Base-by-base conservation (phyloP, 1,284 basidiomycete species). In the Ustilago trichophora region DNA sequence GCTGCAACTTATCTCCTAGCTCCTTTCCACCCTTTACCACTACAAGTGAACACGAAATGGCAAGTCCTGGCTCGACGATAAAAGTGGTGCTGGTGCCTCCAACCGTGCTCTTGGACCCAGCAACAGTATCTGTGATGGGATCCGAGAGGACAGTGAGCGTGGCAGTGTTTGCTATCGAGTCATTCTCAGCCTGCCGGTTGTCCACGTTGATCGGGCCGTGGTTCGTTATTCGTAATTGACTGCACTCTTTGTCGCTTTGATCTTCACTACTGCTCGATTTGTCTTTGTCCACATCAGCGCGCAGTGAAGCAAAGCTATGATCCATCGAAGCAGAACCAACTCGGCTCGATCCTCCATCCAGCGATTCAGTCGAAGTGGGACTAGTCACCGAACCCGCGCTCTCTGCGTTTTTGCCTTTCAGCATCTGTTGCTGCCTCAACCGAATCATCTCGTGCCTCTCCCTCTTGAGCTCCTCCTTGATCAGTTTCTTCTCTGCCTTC, bases 101-200 rank as follows among this genome's bases (percentile, higher is more conserved):
- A 9, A 42, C 44, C 22, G 19, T 52, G 25, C 18, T 34, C 6
- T 34, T 19, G 2, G 18, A n/a, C 1, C 42, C 15, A 9, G 13
- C 9, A 12, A 25, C 32, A 1, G 0, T 24, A 27, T 6, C n/a
- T 4, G 29, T 8, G 6, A 42, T 18, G 12, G 42, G 49, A 13
- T 53, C 22, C 11, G 53, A 53, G n/a, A 58, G 47, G 4, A 56
- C 53, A 9, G 50, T 47, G 35, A 64, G 56, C 16, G 49, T 52
- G 15, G 56, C 56, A 13, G 56, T 53, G 25, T 59, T 44, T 4
- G 41, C 50, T 12, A 53, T 48, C 15, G 32, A 31, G 26, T 16
- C 15, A 7, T 10, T 40, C 3, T 48, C 47, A 3, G 40, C 21
- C 3, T 24, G 15, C 38, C 38, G 31, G 16, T 43, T 12, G 24